These are phyloP conservation scores for Prinsepia uniflora DNA, from an alignment of 306 rosid species.

Conservation along the genomic window DNA sequence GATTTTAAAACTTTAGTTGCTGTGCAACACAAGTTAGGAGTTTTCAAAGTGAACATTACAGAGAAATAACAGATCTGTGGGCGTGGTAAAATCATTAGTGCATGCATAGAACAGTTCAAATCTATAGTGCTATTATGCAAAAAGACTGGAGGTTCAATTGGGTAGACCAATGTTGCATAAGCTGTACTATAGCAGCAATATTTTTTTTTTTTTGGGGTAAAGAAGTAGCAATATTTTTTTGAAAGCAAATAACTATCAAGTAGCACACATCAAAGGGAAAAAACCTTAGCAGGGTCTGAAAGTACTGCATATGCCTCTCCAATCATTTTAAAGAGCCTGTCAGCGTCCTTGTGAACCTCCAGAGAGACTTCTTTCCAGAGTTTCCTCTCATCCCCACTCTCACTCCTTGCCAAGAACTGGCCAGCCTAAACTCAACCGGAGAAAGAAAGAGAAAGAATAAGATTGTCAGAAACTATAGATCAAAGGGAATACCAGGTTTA, in stretches of 20 bases:
- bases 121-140: background rate
- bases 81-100: background rate
- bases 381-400: slow-evolving; percentile 66
- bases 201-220: no score
- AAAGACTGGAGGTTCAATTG: background rate
- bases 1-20: slow-evolving; percentile 5
- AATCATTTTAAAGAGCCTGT: slow-evolving; percentile 90
- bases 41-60: background rate
- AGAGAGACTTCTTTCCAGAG: slow-evolving; percentile 81
- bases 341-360: slow-evolving; percentile 84
- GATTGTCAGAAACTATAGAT: background rate
- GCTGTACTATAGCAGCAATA: background rate
- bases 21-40: background rate
- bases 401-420: slow-evolving; percentile 79
- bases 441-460: background rate
- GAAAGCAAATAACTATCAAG: background rate
- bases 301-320: slow-evolving; percentile 96
- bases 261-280: slow-evolving; percentile 12
- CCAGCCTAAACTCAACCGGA: slow-evolving; percentile 66
- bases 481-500: background rate
- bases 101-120: background rate
- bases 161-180: background rate
- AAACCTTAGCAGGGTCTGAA: slow-evolving; percentile 74
- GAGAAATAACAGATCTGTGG: background rate
- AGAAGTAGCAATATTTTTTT: background rate